phyloP scores from a whole-genome alignment of 805 yeast genomes.

The Yamadazyma akitaensis region DNA sequence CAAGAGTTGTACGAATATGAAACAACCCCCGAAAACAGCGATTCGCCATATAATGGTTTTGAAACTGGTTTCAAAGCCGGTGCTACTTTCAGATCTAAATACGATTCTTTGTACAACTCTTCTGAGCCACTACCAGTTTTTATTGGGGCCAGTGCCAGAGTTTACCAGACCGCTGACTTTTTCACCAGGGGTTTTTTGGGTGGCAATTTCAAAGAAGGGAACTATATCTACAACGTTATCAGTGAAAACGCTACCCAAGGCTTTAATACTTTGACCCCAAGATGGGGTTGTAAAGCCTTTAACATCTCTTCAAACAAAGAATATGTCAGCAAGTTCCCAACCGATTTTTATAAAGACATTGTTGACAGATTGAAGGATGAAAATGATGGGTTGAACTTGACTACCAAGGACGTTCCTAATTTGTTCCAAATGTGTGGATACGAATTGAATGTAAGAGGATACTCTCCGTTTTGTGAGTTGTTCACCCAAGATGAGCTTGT shows the following conservation, averaged over 20 bases:
- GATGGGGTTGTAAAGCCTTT: constrained; percentile 40
- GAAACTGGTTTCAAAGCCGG: constrained; percentile 51
- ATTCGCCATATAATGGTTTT: constrained; percentile 51
- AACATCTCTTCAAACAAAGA: constrained; percentile 26
- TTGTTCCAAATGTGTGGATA: constrained; percentile 68
- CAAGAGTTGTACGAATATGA: constrained; percentile 45
- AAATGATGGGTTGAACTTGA: constrained; percentile 53
- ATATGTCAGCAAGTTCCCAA: constrained; percentile 25
- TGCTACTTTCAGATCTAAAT: constrained; percentile 42
- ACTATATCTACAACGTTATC: constrained; percentile 35
- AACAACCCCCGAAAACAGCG: constrained; percentile 43
- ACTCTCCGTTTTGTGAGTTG: constrained; percentile 62
- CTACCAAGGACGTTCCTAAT: constrained; percentile 47
- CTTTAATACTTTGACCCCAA: constrained; percentile 58
- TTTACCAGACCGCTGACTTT: constrained; percentile 50
- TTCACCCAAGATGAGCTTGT: constrained; percentile 69
- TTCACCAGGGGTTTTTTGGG: constrained; percentile 63
- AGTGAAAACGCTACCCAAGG: constrained; percentile 50
- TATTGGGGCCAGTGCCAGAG: constrained; percentile 53
- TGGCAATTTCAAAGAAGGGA: constrained; percentile 31
- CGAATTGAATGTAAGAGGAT: constrained; percentile 68
- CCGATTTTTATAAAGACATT: constrained; percentile 48
- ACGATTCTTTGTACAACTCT: constrained; percentile 43
- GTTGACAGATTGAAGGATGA: constrained; percentile 53
- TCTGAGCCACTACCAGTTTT: constrained; percentile 46